Evolutionary conservation across 768 basidiomycete genomes (phyloP).

Genomic region (Phylloporus arenicola): DNA sequence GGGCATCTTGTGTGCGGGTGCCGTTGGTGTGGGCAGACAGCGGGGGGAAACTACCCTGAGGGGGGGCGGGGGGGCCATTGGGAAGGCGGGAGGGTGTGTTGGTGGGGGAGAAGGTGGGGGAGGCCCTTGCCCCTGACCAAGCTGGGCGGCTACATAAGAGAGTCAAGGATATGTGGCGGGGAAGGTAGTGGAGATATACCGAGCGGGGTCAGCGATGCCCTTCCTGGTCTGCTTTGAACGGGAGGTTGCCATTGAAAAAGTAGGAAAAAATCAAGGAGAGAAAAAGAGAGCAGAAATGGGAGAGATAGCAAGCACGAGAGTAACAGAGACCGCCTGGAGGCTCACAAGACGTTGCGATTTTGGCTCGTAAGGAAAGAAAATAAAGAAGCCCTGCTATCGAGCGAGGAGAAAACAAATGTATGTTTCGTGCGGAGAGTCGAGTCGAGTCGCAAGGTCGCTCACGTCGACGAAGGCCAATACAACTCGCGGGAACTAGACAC

Average conservation of each 20-base stretch:
- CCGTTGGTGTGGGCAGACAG: slow-evolving; percentile 44
- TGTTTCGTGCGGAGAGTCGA: slow-evolving; percentile 26
- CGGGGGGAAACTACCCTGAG: slow-evolving; percentile 40
- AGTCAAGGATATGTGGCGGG: slow-evolving; percentile 12
- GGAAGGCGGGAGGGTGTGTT: slow-evolving; percentile 38
- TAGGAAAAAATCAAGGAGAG: slow-evolving; percentile 28
- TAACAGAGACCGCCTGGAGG: slow-evolving; percentile 25
- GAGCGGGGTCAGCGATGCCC: slow-evolving; percentile 50
- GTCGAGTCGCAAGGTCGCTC: slow-evolving; percentile 30
- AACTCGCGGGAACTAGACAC: slow-evolving; percentile 30
- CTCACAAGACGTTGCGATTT: slow-evolving; percentile 18
- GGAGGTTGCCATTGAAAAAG: slow-evolving; percentile 53
- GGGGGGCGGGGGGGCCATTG: slow-evolving; percentile 33
- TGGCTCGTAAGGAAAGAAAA: slow-evolving; percentile 16
- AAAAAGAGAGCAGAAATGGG: slow-evolving; percentile 24
- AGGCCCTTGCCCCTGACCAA: slow-evolving; percentile 65
- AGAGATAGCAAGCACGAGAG: slow-evolving; percentile 34
- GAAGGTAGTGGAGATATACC: slow-evolving; percentile 38
- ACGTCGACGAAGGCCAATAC: slow-evolving; percentile 26
- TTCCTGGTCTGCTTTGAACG: slow-evolving; percentile 62
- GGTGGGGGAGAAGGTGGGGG: slow-evolving; percentile 63
- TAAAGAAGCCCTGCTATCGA: slow-evolving; percentile 24
- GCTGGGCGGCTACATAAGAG: slow-evolving; percentile 39
- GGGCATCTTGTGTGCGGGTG: slow-evolving; percentile 33
- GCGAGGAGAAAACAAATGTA: slow-evolving; percentile 24